Percentiles rank a stretch among this genome's conserved stretches.
Evolutionary conservation across 768 basidiomycete species (phyloP).

Genomic region (Hygrocybe punicea): DNA sequence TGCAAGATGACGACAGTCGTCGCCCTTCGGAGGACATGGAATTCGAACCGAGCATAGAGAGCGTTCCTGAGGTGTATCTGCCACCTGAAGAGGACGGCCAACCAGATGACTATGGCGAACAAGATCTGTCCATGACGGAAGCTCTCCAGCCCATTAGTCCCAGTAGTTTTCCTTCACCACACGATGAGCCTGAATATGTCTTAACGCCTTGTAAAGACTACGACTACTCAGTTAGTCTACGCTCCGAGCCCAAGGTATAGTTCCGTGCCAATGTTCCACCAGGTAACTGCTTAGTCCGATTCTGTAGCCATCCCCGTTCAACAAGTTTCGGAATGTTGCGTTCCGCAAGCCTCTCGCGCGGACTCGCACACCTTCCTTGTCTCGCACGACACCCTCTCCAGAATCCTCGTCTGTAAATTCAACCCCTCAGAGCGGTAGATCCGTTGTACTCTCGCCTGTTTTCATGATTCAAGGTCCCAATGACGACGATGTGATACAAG

Average conservation of each 20-base stretch:
- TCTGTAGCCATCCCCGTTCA: constrained; percentile 54
- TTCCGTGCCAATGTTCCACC: constrained; percentile 1
- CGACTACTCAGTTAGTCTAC: constrained; percentile 59
- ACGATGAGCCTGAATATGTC: constrained; percentile 30
- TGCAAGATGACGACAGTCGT: constrained; percentile 32
- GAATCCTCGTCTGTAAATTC: constrained; percentile 61
- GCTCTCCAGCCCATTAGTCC: constrained; percentile 56
- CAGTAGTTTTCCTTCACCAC: constrained; percentile 49
- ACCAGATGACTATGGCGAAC: constrained; percentile 16
- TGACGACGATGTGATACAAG: neutral
- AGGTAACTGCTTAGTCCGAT: neutral
- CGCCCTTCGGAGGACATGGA: constrained; percentile 36
- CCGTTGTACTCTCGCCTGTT: constrained; percentile 48
- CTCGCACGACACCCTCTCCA: constrained; percentile 57
- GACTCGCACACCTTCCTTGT: constrained; percentile 63
- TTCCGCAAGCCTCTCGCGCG: constrained; percentile 50
- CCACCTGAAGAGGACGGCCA: constrained; percentile 43
- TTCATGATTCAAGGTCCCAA: constrained; percentile 27
- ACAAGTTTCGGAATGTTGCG: constrained; percentile 62
- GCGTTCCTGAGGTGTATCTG: constrained; percentile 52
- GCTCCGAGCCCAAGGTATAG: constrained; percentile 58
- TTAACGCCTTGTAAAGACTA: constrained; percentile 51
- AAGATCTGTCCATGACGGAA: constrained; percentile 50
- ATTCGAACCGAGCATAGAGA: constrained; percentile 39
- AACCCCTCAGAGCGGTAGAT: constrained; percentile 57